A percentile compares a stretch with the other conserved stretches of the same genome.
Conservation (phyloP, 2,329 filamentous ascomycete genomes). For the Hymenoscyphus fructigenus region DNA sequence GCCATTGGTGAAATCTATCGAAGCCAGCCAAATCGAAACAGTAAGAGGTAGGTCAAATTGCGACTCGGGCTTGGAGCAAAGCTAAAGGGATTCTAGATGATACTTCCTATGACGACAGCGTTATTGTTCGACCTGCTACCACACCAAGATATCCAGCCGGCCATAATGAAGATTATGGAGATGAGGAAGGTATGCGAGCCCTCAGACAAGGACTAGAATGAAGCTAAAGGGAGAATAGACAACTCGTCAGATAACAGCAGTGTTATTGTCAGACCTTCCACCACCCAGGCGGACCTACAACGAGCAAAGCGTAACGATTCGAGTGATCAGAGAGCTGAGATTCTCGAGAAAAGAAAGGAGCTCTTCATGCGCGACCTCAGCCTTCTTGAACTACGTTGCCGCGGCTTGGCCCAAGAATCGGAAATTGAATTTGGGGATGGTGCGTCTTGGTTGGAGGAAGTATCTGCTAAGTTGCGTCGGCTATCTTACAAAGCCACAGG, state of each 20-base stretch:
- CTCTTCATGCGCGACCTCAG: neutral
- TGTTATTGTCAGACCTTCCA: neutral
- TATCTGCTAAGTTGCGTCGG: constrained; percentile 1
- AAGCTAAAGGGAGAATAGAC: neutral
- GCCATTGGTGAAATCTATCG: neutral
- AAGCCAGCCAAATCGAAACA: neutral
- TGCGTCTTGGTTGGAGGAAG: neutral
- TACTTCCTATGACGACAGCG: neutral
- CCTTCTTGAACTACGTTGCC: neutral
- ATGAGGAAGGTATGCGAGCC: neutral
- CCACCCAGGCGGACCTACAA: neutral
- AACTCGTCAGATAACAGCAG: neutral
- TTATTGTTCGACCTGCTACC: neutral
- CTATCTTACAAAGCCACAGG: neutral
- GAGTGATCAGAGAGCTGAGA: neutral
- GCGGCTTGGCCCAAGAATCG: neutral
- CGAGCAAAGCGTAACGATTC: neutral
- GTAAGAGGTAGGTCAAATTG: neutral
- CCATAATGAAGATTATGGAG: neutral
- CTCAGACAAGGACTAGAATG: no score
- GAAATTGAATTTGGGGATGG: neutral
- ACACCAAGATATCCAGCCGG: neutral
- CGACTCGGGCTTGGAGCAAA: neutral
- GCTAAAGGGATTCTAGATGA: neutral
- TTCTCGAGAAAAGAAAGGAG: neutral